phyloP scores from a whole-genome alignment of 2,329 filamentous ascomycete genomes.

The Aspergillus sp. region DNA sequence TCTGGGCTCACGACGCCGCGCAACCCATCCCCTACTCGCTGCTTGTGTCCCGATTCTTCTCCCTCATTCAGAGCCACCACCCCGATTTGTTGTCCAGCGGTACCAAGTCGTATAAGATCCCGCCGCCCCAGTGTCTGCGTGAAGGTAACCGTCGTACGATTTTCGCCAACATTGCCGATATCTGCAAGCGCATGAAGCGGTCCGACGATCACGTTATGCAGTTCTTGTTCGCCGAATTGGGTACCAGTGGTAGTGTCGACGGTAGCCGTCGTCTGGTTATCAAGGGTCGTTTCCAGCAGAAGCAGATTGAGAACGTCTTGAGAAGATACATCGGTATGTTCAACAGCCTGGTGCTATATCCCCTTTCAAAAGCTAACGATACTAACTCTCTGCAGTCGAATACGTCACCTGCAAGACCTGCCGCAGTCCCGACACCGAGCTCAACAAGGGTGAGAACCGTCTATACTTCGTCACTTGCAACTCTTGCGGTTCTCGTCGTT shows the following conservation, averaged over 20 bases:
- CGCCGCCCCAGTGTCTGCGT: slow-evolving; percentile 94
- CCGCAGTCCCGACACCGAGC: slow-evolving; percentile 87
- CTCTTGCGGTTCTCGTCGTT: slow-evolving; percentile 77
- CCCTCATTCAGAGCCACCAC: slow-evolving; percentile 90
- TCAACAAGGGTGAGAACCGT: slow-evolving; percentile 99
- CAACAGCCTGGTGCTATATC: background rate
- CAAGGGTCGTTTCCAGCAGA: slow-evolving; percentile 99
- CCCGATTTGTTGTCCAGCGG: slow-evolving; percentile 89
- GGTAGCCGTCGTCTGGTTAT: slow-evolving; percentile 91
- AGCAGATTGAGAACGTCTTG: slow-evolving; percentile 97
- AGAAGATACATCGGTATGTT: slow-evolving; percentile 87
- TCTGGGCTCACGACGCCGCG: slow-evolving; percentile 81
- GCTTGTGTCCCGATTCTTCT: slow-evolving; percentile 90
- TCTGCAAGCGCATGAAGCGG: slow-evolving; percentile 99
- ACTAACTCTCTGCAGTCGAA: slow-evolving; percentile 62
- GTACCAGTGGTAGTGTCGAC: slow-evolving; percentile 93
- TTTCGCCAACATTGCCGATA: slow-evolving; percentile 98
- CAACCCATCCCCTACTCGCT: slow-evolving; percentile 80
- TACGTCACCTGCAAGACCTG: slow-evolving; percentile 99
- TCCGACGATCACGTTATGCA: slow-evolving; percentile 96
- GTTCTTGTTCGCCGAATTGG: slow-evolving; percentile 96
- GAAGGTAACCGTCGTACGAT: slow-evolving; percentile 99
- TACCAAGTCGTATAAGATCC: slow-evolving; percentile 97
- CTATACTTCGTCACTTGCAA: slow-evolving; percentile 99
- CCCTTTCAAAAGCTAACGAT: too few species aligned